phyloP scores from a whole-genome alignment of 306 rosid species.

The Arachis stenosperma region DNA sequence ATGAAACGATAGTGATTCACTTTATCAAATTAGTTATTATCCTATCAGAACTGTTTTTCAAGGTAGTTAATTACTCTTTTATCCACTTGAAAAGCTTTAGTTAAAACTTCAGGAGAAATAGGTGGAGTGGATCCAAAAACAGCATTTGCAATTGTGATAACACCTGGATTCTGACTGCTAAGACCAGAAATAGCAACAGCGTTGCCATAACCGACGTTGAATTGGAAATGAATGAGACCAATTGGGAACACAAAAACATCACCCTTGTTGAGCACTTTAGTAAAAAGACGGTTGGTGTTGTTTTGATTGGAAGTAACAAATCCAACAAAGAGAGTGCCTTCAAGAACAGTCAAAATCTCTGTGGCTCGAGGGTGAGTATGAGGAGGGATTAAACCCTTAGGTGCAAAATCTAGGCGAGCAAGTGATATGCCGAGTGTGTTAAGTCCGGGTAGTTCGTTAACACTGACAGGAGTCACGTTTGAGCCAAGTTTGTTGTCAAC shows the following conservation, averaged over 20 bases:
- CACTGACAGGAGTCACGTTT: not conserved
- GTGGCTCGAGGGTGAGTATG: slow-evolving; percentile 15
- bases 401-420: not conserved
- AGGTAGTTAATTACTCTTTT: slow-evolving; percentile 9
- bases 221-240: not conserved
- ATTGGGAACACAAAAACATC: slow-evolving; percentile 23
- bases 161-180: slow-evolving; percentile 12
- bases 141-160: not conserved
- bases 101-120: slow-evolving; percentile 32
- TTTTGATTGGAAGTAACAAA: slow-evolving; percentile 19
- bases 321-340: slow-evolving; percentile 11
- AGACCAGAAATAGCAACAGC: not conserved
- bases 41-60: slow-evolving; percentile 18
- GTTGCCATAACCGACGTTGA: not conserved
- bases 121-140: slow-evolving; percentile 37
- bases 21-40: not conserved
- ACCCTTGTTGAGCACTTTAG: slow-evolving; percentile 17
- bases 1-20: not conserved
- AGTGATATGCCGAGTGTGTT: not conserved
- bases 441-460: not conserved
- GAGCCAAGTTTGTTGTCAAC: not conserved
- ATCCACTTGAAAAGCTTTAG: slow-evolving; percentile 33
- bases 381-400: not conserved
- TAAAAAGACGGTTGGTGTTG: slow-evolving; percentile 7
- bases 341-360: not conserved